Conservation (phyloP, 148 eudicot genomes). For the Rhododendron henanense region DNA sequence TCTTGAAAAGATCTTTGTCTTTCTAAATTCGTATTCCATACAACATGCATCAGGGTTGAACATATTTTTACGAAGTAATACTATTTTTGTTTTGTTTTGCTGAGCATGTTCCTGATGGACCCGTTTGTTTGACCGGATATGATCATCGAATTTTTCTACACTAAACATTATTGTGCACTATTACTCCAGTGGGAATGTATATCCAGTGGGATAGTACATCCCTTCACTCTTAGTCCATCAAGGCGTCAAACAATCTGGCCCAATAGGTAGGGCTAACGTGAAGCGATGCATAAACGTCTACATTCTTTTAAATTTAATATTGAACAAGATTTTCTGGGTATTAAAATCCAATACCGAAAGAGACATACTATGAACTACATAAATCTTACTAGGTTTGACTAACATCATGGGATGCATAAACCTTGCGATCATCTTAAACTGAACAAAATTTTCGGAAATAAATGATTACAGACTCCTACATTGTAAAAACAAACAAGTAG, state of each 20-base stretch:
- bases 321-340: neutral
- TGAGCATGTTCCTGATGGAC: no score
- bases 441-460: no score
- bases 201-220: no score
- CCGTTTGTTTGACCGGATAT: no score
- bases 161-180: no score
- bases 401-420: neutral
- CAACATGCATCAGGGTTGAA: neutral
- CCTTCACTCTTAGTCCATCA: no score
- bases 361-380: neutral
- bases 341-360: neutral
- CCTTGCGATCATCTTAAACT: neutral
- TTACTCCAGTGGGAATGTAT: no score
- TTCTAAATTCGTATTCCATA: neutral
- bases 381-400: neutral
- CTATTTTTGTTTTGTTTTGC: neutral
- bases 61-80: neutral
- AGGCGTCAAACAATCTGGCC: no score
- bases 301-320: no score
- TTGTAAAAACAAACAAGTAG: neutral
- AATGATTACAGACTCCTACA: neutral
- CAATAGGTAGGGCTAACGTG: no score
- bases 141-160: no score
- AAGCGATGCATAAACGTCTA: no score
- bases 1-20: neutral